Evolutionary conservation across 2,329 filamentous ascomycete genomes (phyloP).

Genomic region (Sporothrix curviconia): DNA sequence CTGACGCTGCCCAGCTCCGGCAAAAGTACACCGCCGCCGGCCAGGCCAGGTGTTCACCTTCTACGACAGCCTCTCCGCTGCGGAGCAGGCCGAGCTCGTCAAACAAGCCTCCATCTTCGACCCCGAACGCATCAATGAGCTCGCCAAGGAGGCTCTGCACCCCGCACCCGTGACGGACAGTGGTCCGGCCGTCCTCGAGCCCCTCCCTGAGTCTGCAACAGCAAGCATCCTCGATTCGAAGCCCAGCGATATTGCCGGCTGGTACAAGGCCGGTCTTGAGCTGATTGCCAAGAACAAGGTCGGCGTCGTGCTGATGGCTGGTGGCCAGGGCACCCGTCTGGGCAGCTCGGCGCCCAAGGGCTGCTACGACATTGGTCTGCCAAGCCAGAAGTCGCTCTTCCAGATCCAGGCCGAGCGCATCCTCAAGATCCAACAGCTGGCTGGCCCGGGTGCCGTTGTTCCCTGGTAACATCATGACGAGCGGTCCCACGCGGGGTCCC

Average conservation of each 20-base stretch:
- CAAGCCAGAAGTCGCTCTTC: constrained; percentile 90
- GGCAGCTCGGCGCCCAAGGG: constrained; percentile 95
- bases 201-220: constrained; percentile 76
- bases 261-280: constrained; percentile 78
- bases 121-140: constrained; percentile 78
- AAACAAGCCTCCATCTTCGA: constrained; percentile 77
- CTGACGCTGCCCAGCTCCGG: constrained; percentile 57
- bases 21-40: constrained; percentile 66
- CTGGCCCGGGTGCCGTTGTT: constrained; percentile 51
- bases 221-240: constrained; percentile 90
- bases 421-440: constrained; percentile 73
- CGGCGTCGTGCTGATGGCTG: constrained; percentile 89
- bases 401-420: constrained; percentile 97
- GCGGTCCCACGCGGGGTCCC: constrained; percentile 81
- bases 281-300: constrained; percentile 71
- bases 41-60: constrained; percentile 80
- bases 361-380: constrained; percentile 92
- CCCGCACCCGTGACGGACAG: constrained; percentile 57
- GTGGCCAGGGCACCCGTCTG: constrained; percentile 89
- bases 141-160: constrained; percentile 75
- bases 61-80: constrained; percentile 68
- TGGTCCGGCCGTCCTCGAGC: constrained; percentile 60
- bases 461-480: constrained; percentile 99
- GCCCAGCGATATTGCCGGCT: constrained; percentile 67
- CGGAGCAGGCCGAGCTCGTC: constrained; percentile 73